phyloP scores from a whole-genome alignment of 1,139 yeast genomes.

The Scheffersomyces cryptocercus region DNA sequence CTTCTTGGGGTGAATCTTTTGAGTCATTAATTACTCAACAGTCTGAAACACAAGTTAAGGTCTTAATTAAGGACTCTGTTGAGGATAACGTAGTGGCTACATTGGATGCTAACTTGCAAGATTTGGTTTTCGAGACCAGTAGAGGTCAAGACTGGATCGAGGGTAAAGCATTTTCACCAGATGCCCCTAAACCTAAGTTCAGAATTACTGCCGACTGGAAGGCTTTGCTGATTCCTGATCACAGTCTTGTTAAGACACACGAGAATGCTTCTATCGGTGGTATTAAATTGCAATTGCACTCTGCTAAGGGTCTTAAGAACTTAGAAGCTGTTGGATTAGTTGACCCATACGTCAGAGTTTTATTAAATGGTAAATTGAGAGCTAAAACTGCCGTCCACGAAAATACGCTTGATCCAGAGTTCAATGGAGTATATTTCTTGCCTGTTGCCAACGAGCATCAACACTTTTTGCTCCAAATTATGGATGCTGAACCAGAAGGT shows the following conservation, averaged over 20 bases:
- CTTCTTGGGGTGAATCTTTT: conserved; percentile 64
- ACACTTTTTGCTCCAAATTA: conserved; percentile 54
- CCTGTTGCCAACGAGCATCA: conserved; percentile 67
- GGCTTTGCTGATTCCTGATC: conserved; percentile 64
- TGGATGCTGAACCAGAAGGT: conserved; percentile 66
- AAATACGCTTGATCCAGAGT: conserved; percentile 57
- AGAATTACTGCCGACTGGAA: conserved; percentile 66
- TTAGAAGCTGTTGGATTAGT: conserved; percentile 67
- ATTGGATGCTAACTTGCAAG: conserved; percentile 55
- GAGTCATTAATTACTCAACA: conserved; percentile 65
- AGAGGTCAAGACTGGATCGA: conserved; percentile 55
- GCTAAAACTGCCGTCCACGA: conserved; percentile 58
- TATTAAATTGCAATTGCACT: conserved; percentile 56
- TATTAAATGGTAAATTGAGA: conserved; percentile 57
- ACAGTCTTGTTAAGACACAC: conserved; percentile 40
- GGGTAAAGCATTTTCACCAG: conserved; percentile 36
- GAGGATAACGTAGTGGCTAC: conserved; percentile 53
- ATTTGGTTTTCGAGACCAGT: conserved; percentile 52
- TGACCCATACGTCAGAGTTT: conserved; percentile 68
- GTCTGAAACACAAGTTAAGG: conserved; percentile 51
- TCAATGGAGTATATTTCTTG: conserved; percentile 58
- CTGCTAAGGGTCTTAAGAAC: conserved; percentile 57
- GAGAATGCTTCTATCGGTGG: conserved; percentile 66
- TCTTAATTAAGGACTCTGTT: conserved; percentile 58
- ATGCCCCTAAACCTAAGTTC: conserved; percentile 47